Conservation (phyloP, 306 rosid species). For the Styphnolobium japonicum region DNA sequence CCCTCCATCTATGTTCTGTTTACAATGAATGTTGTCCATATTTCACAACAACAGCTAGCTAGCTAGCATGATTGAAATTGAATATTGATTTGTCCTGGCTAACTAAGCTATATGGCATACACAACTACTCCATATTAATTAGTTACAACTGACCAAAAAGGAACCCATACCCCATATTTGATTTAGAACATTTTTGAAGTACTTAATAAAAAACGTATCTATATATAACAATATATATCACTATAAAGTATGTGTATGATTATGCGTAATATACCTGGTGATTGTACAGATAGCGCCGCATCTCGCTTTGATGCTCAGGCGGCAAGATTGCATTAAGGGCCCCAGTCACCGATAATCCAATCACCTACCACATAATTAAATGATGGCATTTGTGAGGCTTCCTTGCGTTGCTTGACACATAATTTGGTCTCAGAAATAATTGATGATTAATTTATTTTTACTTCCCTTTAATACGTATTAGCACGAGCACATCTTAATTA, state of each 20-base stretch:
- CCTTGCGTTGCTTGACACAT: not conserved
- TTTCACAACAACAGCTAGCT: not conserved
- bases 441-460: not conserved
- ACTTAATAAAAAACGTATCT: too few species aligned
- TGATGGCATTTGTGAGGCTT: not conserved
- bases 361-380: constrained; percentile 41
- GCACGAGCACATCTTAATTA: too few species aligned
- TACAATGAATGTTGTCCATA: not conserved
- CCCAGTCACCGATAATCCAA: constrained; percentile 54
- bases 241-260: too few species aligned
- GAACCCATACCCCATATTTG: too few species aligned
- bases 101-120: too few species aligned
- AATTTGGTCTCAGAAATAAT: not conserved
- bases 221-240: too few species aligned
- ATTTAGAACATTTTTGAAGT: not conserved
- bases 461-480: too few species aligned
- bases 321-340: constrained; percentile 40
- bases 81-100: too few species aligned
- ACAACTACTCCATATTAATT: too few species aligned
- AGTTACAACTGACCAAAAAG: too few species aligned
- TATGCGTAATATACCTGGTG: constrained; percentile 65
- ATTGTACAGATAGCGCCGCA: constrained; percentile 59
- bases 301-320: constrained; percentile 47
- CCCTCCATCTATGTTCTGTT: constrained; percentile 74
- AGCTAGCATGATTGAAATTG: too few species aligned